phyloP scores from a whole-genome alignment of 129 eudicot genomes.

The Flaveria brownii region DNA sequence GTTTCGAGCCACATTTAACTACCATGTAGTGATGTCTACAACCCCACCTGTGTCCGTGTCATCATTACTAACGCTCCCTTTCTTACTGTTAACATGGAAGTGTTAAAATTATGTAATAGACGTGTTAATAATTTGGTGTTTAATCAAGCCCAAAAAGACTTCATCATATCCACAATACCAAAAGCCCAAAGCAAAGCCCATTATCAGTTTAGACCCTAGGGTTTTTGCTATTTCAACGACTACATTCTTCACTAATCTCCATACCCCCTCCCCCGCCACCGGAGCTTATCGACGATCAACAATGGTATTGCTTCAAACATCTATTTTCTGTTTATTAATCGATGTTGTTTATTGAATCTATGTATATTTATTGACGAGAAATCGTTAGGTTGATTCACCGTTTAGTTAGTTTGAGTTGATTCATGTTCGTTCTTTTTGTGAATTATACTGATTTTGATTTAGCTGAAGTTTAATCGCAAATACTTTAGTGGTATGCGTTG shows the following conservation, averaged over 20 bases:
- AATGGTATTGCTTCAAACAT: conserved; percentile 23
- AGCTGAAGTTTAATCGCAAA: background rate
- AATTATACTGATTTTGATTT: background rate
- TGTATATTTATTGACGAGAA: background rate
- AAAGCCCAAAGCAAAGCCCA: conserved; percentile 34
- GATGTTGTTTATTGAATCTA: background rate
- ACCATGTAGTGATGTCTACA: no score
- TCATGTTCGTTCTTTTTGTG: background rate
- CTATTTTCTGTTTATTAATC: background rate
- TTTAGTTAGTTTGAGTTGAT: background rate
- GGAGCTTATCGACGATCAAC: conserved; percentile 14
- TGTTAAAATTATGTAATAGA: no score
- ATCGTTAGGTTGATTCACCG: background rate
- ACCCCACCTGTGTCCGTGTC: no score
- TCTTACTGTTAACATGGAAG: no score
- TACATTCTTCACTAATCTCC: background rate
- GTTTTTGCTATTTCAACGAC: conserved; percentile 33
- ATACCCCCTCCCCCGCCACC: conserved; percentile 16
- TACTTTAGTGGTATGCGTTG: background rate
- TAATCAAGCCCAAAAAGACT: background rate
- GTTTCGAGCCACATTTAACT: no score
- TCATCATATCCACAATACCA: background rate
- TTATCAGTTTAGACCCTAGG: conserved; percentile 23
- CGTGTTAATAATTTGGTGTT: no score
- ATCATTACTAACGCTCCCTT: no score